Conservation (phyloP, 768 basidiomycete genomes). For the Lactarius trivialis region DNA sequence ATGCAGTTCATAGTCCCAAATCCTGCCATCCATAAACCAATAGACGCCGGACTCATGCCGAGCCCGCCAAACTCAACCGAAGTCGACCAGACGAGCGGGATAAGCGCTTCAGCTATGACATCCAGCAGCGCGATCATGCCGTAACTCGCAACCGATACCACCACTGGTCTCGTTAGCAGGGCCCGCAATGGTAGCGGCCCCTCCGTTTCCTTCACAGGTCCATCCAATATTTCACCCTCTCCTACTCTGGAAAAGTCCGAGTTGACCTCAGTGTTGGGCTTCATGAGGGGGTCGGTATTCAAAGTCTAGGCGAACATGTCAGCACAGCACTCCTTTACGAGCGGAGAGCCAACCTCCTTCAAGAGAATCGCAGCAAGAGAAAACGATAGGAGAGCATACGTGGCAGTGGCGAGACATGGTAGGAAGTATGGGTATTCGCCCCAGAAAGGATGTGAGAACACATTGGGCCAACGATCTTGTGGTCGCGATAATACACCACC, state of each 20-base stretch:
- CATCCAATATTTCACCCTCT: neutral
- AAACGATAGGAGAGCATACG: neutral
- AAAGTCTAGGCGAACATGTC: neutral
- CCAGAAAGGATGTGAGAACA: conserved; percentile 25
- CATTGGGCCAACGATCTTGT: conserved; percentile 2
- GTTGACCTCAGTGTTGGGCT: neutral
- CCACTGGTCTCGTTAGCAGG: conserved; percentile 32
- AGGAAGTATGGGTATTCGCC: conserved; percentile 26
- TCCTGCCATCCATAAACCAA: conserved; percentile 33
- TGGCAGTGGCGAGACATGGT: conserved; percentile 17
- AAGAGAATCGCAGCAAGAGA: neutral
- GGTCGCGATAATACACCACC: conserved; percentile 23
- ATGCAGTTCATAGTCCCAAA: conserved; percentile 35
- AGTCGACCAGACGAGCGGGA: conserved; percentile 42
- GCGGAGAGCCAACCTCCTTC: conserved; percentile 2
- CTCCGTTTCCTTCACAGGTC: neutral
- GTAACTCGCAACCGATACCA: conserved; percentile 41
- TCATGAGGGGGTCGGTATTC: neutral
- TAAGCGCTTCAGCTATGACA: conserved; percentile 34
- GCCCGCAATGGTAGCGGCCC: conserved; percentile 31
- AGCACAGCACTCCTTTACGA: neutral
- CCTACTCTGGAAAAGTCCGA: neutral
- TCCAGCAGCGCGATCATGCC: conserved; percentile 38
- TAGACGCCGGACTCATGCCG: conserved; percentile 32
- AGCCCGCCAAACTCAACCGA: conserved; percentile 39